Evolutionary conservation across 371 early-diverging fungal species (phyloP), one percentile per base, ranked within the genome.

Genomic region (Actinomortierella wolfii): DNA sequence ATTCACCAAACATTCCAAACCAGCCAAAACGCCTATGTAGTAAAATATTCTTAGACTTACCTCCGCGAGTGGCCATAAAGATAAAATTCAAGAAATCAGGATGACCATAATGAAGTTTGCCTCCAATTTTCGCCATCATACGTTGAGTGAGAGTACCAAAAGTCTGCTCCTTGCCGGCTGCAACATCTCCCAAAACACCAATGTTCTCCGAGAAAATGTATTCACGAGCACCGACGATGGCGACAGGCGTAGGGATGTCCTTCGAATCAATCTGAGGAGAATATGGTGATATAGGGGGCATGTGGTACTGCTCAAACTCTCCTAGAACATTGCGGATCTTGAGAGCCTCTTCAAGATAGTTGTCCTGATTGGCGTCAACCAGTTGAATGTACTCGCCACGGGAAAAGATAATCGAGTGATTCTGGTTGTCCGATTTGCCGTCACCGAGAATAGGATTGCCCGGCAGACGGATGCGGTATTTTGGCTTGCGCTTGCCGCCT

Each of bases 331-430:
- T 91, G 13, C 93, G 83, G 61, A 96, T 89, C 81, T 96, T 96
- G 64, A 95, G 79, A 40, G 89, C 86, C 79, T 96, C 95, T 61
- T 92, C 93, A 13, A 93, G 81, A 65, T 95, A 95, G 74, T 95
- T 90, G 73, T 96, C 96, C 79, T 94, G 94, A 64, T 96, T 96
- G 21, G 95, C 94, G 68, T 95, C 96, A 29, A 96, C 82, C 26
- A 96, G 75, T 77, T 93, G 92, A 39, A 91, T 50, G 52, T 91
- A 91, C 71, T 93, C 94, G 48, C 94, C 96, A 21, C 96, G 91
- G 28, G 88, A 86, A 60, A 90, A 96, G 54, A 94, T 87, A 43
- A 94, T 81, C 21, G 92, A 85, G 57, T 90, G 90, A 73, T 95
- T 95, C 76, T 96, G 94, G 68, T 95, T 94, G 73, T 94, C 94